Evolutionary conservation across 495 filamentous ascomycete species (phyloP), one percentile per base, ranked within the genome.

Genomic region (Aspergillus ellipticus): DNA sequence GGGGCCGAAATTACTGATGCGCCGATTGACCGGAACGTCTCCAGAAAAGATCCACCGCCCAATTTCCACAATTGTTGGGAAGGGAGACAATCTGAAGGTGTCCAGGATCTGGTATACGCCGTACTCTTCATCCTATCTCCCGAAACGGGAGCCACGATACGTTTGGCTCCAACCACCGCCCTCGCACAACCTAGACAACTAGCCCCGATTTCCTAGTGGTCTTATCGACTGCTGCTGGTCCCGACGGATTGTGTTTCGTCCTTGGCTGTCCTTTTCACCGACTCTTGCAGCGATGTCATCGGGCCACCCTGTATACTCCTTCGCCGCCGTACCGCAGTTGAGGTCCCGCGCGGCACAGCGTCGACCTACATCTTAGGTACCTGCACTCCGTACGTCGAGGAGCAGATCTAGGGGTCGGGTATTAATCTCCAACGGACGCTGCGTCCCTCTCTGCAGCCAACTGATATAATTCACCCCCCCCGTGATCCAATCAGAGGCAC

Each of bases 91-190:
- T 37, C 55, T 50, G 42, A 56, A 42, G 51, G 41, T 56, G 50
- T 61, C 58, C 62, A 65, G 59, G 62, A 65, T 65, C 51, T 58
- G 51, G 59, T 65, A 54, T 65, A 65, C 62, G 59, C 56, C 42
- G 62, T 65, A 65, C 56, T 59, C 58, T 62, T 28, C 62, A 65
- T 65, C 60, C 62, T 65, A 61, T 60, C 22, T 60, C 31, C 56
- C 45, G 42, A 48, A 37, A 16, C 46, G 43, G 54, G 26, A 48
- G 49, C 42, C 31, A 29, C 31, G 49, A 52, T 55, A 49, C 46
- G 24, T 26, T 37, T 35, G 24, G 51, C 52, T 42, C 50, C 50
- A 35, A 53, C 49, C 45, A 54, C 45, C 11, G 24, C 24, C 31
- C 49, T 29, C 31, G 13, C 35, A 45, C 42, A 41, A 50, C 41